Evolutionary conservation across 192 early-diverging fungal genomes (phyloP), one percentile per base, ranked within the genome.

Genomic region (Allomyces macrogynus): DNA sequence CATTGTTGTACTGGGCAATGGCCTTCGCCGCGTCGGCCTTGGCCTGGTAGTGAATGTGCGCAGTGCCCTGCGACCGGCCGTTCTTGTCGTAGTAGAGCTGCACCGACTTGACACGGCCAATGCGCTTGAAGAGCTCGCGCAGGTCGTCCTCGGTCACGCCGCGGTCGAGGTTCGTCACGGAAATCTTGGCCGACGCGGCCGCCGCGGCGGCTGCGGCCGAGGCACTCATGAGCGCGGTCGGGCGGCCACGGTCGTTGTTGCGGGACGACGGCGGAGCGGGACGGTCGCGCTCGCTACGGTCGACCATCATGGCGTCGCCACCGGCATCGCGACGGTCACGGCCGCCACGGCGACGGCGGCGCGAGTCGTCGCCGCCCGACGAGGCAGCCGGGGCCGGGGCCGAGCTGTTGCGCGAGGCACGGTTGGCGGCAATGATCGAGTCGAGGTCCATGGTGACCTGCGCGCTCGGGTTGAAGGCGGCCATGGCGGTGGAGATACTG

Each of bases 361-460:
- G 32, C 32, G 32, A 40, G 7, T 40, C 32, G 32, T 40, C 32
- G 32, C 32, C 32, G 7, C 32, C 32, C 32, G 32, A 40, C 7
- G 32, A 40, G 32, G 32, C 32, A 3, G 32, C 32, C 32, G 32
- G 32, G 32, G 32, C 32, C 7, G 32, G 32, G 5, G 32, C 32
- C 32, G 32, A 40, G 32, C 32, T 40, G 32, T 40, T 40, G 32
- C 32, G 32, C 32, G 49, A 14, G 16, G 49, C 49, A 14, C 20
- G 49, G 49, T 57, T 57, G 49, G 49, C 49, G 49, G 49, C 49
- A 14, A 57, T 57, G 49, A 57, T 57, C 49, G 49, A 57, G 49
- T 57, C 49, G 49, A 57, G 49, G 49, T 57, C 49, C 49, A 57
- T 57, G 12, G 49, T 20, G 49, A 57, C 16, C 49, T 57, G 49